Evolutionary conservation across 1,284 basidiomycete species (phyloP).

Genomic region (Golubevia sp.): DNA sequence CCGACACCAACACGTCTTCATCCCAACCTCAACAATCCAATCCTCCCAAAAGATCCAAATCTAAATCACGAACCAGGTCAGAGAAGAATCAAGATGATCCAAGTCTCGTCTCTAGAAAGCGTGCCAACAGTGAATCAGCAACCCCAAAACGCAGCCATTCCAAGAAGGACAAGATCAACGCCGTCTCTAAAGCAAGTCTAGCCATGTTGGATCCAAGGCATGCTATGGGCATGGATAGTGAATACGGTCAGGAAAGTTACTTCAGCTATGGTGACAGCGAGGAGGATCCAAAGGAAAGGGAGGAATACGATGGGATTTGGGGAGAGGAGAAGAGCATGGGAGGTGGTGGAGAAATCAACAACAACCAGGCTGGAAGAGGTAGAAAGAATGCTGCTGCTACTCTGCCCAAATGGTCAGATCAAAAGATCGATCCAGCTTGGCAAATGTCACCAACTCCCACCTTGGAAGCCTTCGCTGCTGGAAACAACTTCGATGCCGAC

Average conservation of each 20-base stretch:
- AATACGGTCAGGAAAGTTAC: constrained; percentile 4
- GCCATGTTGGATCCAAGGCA: constrained; percentile 47
- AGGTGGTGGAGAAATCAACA: background rate
- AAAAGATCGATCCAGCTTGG: background rate
- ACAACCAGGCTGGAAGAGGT: background rate
- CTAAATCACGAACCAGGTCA: constrained; percentile 4
- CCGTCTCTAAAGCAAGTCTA: constrained; percentile 46
- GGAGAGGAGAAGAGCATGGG: background rate
- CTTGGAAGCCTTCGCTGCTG: constrained; percentile 41
- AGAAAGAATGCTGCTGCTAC: too few species aligned
- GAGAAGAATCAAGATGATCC: background rate
- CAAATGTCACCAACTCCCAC: constrained; percentile 24
- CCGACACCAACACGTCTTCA: too few species aligned
- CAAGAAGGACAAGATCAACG: constrained; percentile 47
- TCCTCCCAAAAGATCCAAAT: background rate
- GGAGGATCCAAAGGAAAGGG: background rate
- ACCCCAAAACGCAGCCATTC: constrained; percentile 7
- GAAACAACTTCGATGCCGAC: constrained; percentile 13
- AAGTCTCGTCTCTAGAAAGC: background rate
- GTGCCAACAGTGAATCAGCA: constrained; percentile 1
- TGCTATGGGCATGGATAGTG: constrained; percentile 52
- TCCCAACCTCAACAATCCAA: background rate
- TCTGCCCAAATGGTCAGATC: too few species aligned
- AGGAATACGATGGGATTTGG: constrained; percentile 1
- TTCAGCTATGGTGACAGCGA: background rate